phyloP scores from a whole-genome alignment of 192 early-diverging fungal species.

The Borealophlyctis nickersoniae region DNA sequence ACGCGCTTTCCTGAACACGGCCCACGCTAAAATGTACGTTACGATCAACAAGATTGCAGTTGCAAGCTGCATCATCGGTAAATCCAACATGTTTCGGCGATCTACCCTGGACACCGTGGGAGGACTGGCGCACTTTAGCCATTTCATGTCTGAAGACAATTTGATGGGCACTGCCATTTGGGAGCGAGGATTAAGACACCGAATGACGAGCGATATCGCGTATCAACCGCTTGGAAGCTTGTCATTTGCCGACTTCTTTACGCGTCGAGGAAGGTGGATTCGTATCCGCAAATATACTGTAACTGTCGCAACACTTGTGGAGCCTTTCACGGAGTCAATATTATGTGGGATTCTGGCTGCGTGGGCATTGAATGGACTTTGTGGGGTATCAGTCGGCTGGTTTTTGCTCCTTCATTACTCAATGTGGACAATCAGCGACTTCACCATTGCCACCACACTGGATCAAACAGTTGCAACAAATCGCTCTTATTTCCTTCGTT shows the following conservation, averaged over 20 bases:
- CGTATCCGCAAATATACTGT: conserved; percentile 93
- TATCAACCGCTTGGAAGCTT: conserved; percentile 78
- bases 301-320: conserved; percentile 78
- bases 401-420: conserved; percentile 53
- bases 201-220: conserved; percentile 83
- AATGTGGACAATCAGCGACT: conserved; percentile 57
- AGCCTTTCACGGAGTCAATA: conserved; percentile 92
- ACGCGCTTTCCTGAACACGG: conserved; percentile 79
- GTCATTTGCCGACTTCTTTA: conserved; percentile 75
- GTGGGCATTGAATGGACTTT: conserved; percentile 61
- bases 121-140: conserved; percentile 79
- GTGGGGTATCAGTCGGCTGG: conserved; percentile 41
- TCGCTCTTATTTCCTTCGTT: conserved; percentile 52
- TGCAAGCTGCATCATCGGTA: conserved; percentile 90
- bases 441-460: conserved; percentile 49
- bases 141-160: conserved; percentile 95
- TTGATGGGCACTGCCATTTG: conserved; percentile 84
- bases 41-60: conserved; percentile 85
- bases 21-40: conserved; percentile 93
- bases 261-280: conserved; percentile 86
- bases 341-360: conserved; percentile 70
- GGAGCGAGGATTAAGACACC: conserved; percentile 73
- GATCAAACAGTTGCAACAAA: conserved; percentile 20
- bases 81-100: conserved; percentile 89
- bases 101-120: conserved; percentile 75